Evolutionary conservation across 2,329 filamentous ascomycete species (phyloP), one percentile per base, ranked within the genome.

Genomic region (Xylariaceae sp.): DNA sequence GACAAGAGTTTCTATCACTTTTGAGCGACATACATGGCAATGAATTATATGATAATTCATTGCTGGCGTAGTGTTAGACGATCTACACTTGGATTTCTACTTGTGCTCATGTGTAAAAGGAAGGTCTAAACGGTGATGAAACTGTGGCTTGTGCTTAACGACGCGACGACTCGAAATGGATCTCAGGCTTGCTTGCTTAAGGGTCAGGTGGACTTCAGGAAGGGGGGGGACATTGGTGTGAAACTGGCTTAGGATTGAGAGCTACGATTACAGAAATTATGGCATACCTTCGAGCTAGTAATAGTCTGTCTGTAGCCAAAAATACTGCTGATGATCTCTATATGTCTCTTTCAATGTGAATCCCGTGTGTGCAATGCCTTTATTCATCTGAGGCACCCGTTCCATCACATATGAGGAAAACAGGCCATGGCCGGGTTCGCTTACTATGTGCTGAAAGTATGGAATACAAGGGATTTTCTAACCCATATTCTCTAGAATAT

Each of bases 11-110:
- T 65, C 59, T 64, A 4, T 67, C 72, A 23, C 63, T 79, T 30
- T 57, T 80, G n/a, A 69, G 71, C 37, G 77, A 78, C 63, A 72
- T 80, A 47, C 70, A 77, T 59, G 71, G 78, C 2, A 53, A 58
- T 42, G 50, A 58, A 9, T 15, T 66, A 8, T 65, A 64, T 47
- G 45, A 57, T 23, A 18, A 55, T 51, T 1, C 18, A 10, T 34
- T 18, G 3, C 30, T 37, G 3, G 11, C 48, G n/a, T 58, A 51
- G 44, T 60, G 37, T 10, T 13, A 51, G 42, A 37, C 9, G 17
- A 45, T 11, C 37, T 42, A 1, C 37, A 8, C 37, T 9, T 10
- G 37, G 37, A 3, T 13, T 42, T 42, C 11, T 42, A 42, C 9
- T 42, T 42, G 37, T 5, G 23, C 23, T 30, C 23, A 30, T 30